A percentile compares a stretch with the other conserved stretches of the same genome.
Conservation (phyloP, 139 green algal species). For the Desmodesmus armatus region DNA sequence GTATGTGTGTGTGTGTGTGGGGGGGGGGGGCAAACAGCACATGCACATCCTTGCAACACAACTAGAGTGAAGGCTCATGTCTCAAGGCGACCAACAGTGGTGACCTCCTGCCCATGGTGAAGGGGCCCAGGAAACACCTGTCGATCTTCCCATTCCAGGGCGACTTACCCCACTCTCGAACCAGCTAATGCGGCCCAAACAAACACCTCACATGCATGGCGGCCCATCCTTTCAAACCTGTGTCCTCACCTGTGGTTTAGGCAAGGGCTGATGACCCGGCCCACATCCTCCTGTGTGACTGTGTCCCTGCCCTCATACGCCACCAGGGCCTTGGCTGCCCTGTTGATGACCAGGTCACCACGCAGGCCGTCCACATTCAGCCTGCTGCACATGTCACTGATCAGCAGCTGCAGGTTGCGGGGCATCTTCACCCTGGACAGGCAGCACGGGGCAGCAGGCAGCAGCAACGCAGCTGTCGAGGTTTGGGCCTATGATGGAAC, state of each 20-base stretch:
- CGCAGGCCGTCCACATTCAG: slow-evolving; percentile 94
- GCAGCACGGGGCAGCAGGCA: background rate
- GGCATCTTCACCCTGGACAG: slow-evolving; percentile 56
- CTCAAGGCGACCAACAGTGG: too few relatives aligned
- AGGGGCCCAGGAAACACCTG: too few relatives aligned
- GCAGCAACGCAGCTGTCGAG: background rate
- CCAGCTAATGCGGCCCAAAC: background rate
- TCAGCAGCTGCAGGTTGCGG: slow-evolving; percentile 75
- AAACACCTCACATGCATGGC: background rate
- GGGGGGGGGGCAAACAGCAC: background rate
- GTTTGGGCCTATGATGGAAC: background rate
- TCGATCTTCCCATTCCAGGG: too few relatives aligned
- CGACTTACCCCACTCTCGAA: too few relatives aligned
- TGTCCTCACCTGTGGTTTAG: slow-evolving; percentile 89
- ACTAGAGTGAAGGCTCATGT: too few relatives aligned
- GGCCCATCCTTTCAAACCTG: too few relatives aligned
- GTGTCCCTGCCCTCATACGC: slow-evolving; percentile 77
- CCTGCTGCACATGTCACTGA: slow-evolving; percentile 90
- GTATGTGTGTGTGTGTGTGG: too few relatives aligned
- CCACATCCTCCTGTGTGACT: slow-evolving; percentile 86
- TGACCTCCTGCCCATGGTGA: too few relatives aligned
- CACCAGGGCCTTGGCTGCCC: slow-evolving; percentile 83
- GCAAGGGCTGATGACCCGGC: slow-evolving; percentile 79
- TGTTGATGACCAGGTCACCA: slow-evolving; percentile 92
- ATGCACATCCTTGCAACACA: background rate